These are phyloP conservation scores for Sporopachydermia lactativora DNA, from an alignment of 805 yeast genomes.

Conservation along the genomic window DNA sequence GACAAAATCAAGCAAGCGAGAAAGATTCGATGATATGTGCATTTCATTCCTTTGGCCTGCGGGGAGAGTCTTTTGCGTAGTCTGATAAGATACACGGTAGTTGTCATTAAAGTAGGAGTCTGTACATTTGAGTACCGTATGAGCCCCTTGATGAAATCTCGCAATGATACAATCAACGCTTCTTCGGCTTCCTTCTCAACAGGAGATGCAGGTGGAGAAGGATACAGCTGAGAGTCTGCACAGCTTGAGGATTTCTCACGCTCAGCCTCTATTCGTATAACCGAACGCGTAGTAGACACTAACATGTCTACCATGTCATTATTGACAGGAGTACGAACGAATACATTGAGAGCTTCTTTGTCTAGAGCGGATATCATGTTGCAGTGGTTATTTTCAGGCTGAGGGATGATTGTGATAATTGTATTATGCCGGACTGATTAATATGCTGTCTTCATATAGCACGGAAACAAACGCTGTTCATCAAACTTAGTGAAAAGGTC, in stretches of 20 bases:
- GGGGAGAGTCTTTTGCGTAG: constrained; percentile 56
- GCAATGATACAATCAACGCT: constrained; percentile 47
- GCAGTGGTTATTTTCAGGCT: no score
- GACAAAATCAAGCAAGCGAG: constrained; percentile 61
- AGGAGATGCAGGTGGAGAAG: constrained; percentile 12
- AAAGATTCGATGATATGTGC: constrained; percentile 68
- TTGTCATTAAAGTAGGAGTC: constrained; percentile 64
- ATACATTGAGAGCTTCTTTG: constrained; percentile 11
- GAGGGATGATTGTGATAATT: no score
- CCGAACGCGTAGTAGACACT: constrained; percentile 23
- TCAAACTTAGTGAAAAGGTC: no score
- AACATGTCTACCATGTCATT: constrained; percentile 27
- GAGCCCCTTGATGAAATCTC: constrained; percentile 58
- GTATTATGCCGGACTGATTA: no score
- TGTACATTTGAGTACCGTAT: constrained; percentile 69
- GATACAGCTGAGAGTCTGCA: constrained; percentile 18
- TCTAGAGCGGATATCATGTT: background rate
- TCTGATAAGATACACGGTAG: constrained; percentile 52
- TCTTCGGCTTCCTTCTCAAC: constrained; percentile 21
- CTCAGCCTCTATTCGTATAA: constrained; percentile 13
- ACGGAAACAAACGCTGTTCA: no score
- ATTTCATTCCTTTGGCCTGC: constrained; percentile 60
- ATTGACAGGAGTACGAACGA: constrained; percentile 27
- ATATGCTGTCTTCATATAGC: no score
- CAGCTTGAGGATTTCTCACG: constrained; percentile 21